A percentile compares a stretch with the other conserved stretches of the same genome.
Evolutionary conservation across 352 stramenopile species (phyloP).

Genomic region (Plasmopara muralis): DNA sequence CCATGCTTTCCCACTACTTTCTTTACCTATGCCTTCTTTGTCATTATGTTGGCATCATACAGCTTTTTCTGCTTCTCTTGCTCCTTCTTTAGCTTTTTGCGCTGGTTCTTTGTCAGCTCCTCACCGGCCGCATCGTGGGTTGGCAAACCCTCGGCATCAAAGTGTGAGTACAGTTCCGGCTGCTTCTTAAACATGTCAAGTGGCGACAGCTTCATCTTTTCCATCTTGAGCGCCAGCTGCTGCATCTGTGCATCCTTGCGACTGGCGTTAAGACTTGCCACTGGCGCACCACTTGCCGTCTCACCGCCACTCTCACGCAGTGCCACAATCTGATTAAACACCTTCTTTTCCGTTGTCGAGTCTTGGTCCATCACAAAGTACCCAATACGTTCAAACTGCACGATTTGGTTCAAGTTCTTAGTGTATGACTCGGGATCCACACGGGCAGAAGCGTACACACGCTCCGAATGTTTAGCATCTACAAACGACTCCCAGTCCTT

Average conservation of each 20-base stretch:
- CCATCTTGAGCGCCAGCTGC: slow-evolving; percentile 88
- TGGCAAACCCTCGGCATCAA: slow-evolving; percentile 63
- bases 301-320: slow-evolving; percentile 84
- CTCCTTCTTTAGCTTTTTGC: slow-evolving; percentile 88
- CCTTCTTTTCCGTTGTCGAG: slow-evolving; percentile 84
- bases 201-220: slow-evolving; percentile 87
- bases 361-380: slow-evolving; percentile 98
- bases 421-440: slow-evolving; percentile 74
- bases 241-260: slow-evolving; percentile 79
- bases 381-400: slow-evolving; percentile 97
- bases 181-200: slow-evolving; percentile 76
- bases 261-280: slow-evolving; percentile 36
- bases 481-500: slow-evolving; percentile 79
- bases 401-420: slow-evolving; percentile 56
- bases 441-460: slow-evolving; percentile 81
- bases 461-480: slow-evolving; percentile 78
- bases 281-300: slow-evolving; percentile 10
- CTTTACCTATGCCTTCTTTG: slow-evolving; percentile 17
- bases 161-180: slow-evolving; percentile 60
- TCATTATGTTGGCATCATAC: slow-evolving; percentile 54
- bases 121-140: slow-evolving; percentile 59
- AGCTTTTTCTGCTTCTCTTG: slow-evolving; percentile 87
- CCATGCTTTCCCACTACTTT: not conserved
- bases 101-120: slow-evolving; percentile 68
- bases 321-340: slow-evolving; percentile 96